These are phyloP conservation scores for Vigna nakashimae DNA, from an alignment of 306 rosid species.

Conservation along the genomic window DNA sequence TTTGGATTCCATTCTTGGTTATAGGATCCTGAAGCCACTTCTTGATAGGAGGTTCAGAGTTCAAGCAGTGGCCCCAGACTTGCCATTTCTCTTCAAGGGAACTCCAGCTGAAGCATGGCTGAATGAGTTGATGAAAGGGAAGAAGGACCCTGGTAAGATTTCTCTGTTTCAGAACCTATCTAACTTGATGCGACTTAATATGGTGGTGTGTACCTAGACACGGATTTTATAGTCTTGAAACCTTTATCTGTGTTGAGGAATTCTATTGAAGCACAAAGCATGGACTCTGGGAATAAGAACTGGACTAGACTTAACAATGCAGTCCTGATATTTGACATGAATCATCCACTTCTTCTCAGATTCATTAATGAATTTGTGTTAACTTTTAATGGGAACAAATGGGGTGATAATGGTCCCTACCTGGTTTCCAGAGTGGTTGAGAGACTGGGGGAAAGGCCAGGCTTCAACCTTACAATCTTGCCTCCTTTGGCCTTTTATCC, in stretches of 20 bases:
- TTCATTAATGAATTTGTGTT: constrained; percentile 74
- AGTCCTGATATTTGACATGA: constrained; percentile 72
- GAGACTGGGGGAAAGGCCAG: constrained; percentile 46
- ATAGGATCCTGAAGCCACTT: constrained; percentile 65
- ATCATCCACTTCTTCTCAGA: constrained; percentile 74
- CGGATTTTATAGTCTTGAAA: constrained; percentile 68
- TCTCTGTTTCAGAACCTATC: constrained; percentile 79
- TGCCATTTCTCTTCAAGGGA: constrained; percentile 59
- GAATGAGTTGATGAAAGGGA: constrained; percentile 62
- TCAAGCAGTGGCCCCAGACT: constrained; percentile 66
- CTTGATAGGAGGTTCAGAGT: constrained; percentile 63
- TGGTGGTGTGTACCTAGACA: constrained; percentile 81
- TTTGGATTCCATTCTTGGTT: constrained; percentile 61
- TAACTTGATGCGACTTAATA: constrained; percentile 73
- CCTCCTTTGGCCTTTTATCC: constrained; percentile 75
- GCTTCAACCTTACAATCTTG: constrained; percentile 54
- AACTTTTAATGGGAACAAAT: constrained; percentile 78
- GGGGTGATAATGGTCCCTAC: constrained; percentile 95
- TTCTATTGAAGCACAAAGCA: constrained; percentile 77
- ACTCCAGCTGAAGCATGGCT: constrained; percentile 70
- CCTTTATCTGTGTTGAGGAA: constrained; percentile 65
- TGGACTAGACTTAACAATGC: constrained; percentile 91
- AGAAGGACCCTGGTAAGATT: constrained; percentile 84
- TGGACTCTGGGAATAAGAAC: constrained; percentile 45
- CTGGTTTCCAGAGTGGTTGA: constrained; percentile 77